Conservation (phyloP, 2,329 filamentous ascomycete genomes). For the Spiromastix sp. region DNA sequence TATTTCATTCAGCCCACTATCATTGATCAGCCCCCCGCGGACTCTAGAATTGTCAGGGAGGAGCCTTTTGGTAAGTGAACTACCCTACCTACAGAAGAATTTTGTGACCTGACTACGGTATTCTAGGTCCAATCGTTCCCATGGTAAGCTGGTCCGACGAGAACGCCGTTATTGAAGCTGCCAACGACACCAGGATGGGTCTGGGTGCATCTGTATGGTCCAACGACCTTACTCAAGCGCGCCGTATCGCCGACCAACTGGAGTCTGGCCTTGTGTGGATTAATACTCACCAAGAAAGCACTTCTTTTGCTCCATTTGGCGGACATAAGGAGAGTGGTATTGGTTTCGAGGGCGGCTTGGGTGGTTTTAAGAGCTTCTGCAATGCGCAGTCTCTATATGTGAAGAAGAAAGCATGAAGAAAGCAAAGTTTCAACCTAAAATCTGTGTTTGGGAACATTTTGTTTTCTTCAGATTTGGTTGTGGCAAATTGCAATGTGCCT, state of each 20-base stretch:
- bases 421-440: too few species aligned
- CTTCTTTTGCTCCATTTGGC: constrained; percentile 32
- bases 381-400: constrained; percentile 27
- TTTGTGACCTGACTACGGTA: background rate
- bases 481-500: too few species aligned
- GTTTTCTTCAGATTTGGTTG: too few species aligned
- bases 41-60: constrained; percentile 46
- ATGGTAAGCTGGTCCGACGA: constrained; percentile 52
- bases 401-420: constrained; percentile 14
- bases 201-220: constrained; percentile 51
- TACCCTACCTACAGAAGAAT: constrained; percentile 2
- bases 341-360: constrained; percentile 37
- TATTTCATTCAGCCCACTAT: constrained; percentile 52
- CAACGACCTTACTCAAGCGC: constrained; percentile 41
- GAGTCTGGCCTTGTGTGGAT: constrained; percentile 53
- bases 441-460: too few species aligned
- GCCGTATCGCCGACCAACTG: constrained; percentile 42
- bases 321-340: constrained; percentile 45
- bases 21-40: constrained; percentile 46
- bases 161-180: constrained; percentile 47
- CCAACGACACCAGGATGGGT: constrained; percentile 43
- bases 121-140: constrained; percentile 50
- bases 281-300: constrained; percentile 34
- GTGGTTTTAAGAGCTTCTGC: constrained; percentile 31
- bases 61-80: constrained; percentile 46